Evolutionary conservation across 2,329 filamentous ascomycete genomes (phyloP).

Genomic region (Exophiala spinifera): DNA sequence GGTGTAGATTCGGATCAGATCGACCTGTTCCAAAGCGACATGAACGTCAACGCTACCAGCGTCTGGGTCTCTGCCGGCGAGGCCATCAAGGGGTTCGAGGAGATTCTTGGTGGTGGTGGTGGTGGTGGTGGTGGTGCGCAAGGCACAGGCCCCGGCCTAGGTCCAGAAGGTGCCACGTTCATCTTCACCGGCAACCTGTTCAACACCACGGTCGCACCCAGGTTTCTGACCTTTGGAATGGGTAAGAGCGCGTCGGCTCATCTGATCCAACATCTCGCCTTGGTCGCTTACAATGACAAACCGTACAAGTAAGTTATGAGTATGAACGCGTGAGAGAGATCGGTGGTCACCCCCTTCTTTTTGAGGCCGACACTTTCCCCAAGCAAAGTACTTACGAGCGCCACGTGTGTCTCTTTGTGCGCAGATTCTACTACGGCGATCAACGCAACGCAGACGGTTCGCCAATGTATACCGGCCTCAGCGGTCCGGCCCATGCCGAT

Average conservation of each 20-base stretch:
- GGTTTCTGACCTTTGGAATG: slow-evolving; percentile 37
- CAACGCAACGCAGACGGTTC: slow-evolving; percentile 46
- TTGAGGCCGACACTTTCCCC: too few species aligned
- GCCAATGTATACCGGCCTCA: slow-evolving; percentile 32
- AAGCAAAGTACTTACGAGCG: too few species aligned
- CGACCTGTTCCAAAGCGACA: background rate
- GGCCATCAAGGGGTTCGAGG: slow-evolving; percentile 30
- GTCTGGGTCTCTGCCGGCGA: slow-evolving; percentile 19
- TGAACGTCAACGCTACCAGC: slow-evolving; percentile 2
- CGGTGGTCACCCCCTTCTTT: too few species aligned
- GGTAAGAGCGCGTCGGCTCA: slow-evolving; percentile 43
- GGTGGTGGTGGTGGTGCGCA: too few species aligned
- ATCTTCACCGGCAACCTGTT: slow-evolving; percentile 45
- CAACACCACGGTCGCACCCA: slow-evolving; percentile 32
- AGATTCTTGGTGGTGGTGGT: slow-evolving; percentile 31
- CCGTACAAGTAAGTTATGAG: slow-evolving; percentile 34
- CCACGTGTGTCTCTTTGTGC: too few species aligned
- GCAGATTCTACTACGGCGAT: slow-evolving; percentile 52
- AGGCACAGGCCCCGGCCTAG: too few species aligned
- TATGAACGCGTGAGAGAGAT: too few species aligned
- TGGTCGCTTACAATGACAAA: slow-evolving; percentile 30
- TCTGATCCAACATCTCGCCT: slow-evolving; percentile 30
- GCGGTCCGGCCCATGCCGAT: slow-evolving; percentile 33
- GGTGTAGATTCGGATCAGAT: background rate
- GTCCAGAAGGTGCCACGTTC: slow-evolving; percentile 34